Evolutionary conservation across 1,284 basidiomycete genomes (phyloP).

Genomic region (Tylopilus sp.): DNA sequence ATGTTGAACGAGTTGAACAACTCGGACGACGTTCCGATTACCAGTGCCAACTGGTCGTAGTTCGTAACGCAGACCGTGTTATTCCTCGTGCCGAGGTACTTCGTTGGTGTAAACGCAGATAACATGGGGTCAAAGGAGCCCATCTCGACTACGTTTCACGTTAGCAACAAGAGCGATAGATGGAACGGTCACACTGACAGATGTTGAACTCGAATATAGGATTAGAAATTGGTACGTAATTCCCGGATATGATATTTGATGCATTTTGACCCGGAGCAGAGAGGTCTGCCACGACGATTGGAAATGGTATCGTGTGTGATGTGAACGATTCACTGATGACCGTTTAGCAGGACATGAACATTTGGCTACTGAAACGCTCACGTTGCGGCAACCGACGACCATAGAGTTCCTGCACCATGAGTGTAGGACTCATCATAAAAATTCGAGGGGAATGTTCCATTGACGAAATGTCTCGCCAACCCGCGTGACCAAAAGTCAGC

Average conservation of each 20-base stretch:
- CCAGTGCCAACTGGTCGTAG: slow-evolving; percentile 45
- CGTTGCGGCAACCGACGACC: slow-evolving; percentile 35
- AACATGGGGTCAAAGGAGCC: slow-evolving; percentile 46
- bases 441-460: slow-evolving; percentile 35
- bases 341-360: slow-evolving; percentile 5
- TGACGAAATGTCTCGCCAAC: slow-evolving; percentile 41
- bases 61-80: slow-evolving; percentile 41
- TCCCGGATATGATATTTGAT: slow-evolving; percentile 20
- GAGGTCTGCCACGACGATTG: slow-evolving; percentile 35
- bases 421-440: slow-evolving; percentile 31
- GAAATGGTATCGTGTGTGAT: slow-evolving; percentile 36
- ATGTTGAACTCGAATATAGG: slow-evolving; percentile 44
- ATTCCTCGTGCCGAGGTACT: slow-evolving; percentile 43
- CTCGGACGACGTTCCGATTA: slow-evolving; percentile 42
- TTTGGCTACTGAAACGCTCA: slow-evolving; percentile 16
- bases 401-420: slow-evolving; percentile 37
- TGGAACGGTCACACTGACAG: slow-evolving; percentile 33
- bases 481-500: slow-evolving; percentile 35
- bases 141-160: slow-evolving; percentile 34
- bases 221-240: slow-evolving; percentile 36
- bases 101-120: slow-evolving; percentile 42
- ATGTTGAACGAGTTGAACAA: slow-evolving; percentile 38
- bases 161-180: slow-evolving; percentile 7
- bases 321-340: slow-evolving; percentile 29
- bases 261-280: slow-evolving; percentile 26